Evolutionary conservation across 305 asterid species (phyloP).

Genomic region (Lippia alba): DNA sequence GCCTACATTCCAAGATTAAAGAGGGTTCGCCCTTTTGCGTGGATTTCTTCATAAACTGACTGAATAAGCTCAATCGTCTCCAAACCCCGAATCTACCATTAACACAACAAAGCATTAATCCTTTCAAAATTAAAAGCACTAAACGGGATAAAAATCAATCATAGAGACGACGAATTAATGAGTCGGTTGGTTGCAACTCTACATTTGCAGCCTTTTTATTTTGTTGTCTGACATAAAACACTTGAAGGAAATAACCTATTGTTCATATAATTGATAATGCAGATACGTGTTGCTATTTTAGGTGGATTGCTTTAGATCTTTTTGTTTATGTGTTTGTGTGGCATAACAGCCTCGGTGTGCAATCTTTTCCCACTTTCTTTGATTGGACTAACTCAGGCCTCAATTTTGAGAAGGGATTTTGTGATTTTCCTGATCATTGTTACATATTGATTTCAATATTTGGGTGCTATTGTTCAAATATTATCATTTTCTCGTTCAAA

Average conservation of each 20-base stretch:
- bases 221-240: slow-evolving; percentile 20
- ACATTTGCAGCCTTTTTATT: slow-evolving; percentile 23
- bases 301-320: slow-evolving; percentile 88
- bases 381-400: slow-evolving; percentile 20
- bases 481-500: slow-evolving; percentile 37
- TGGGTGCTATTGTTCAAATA: slow-evolving; percentile 26
- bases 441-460: slow-evolving; percentile 13
- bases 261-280: slow-evolving; percentile 37
- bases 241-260: slow-evolving; percentile 28
- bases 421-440: neutral
- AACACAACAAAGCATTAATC: too few relatives aligned
- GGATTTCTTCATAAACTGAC: too few relatives aligned
- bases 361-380: slow-evolving; percentile 28
- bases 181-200: slow-evolving; percentile 42
- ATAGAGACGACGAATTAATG: too few relatives aligned
- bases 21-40: too few relatives aligned
- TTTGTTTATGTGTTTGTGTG: slow-evolving; percentile 85
- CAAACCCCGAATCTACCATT: too few relatives aligned
- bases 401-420: slow-evolving; percentile 10
- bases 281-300: slow-evolving; percentile 78
- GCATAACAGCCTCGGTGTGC: slow-evolving; percentile 75
- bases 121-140: too few relatives aligned
- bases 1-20: too few relatives aligned
- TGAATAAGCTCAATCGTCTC: too few relatives aligned
- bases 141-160: too few relatives aligned